Evolutionary conservation across 2,329 filamentous ascomycete genomes (phyloP), one percentile per base, ranked within the genome.

Genomic region (Fusarium compactum): DNA sequence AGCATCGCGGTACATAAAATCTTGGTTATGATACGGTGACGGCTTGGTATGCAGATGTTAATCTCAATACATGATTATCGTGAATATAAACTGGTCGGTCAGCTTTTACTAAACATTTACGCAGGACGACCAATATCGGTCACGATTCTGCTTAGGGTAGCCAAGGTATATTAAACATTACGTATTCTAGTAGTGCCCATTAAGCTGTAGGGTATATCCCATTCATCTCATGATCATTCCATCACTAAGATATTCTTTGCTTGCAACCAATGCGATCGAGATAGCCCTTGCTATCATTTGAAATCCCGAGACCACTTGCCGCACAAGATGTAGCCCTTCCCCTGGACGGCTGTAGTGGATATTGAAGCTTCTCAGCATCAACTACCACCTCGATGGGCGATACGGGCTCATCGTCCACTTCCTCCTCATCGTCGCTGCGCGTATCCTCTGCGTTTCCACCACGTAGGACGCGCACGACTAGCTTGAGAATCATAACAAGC

Each of bases 261-360:
- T 94, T 92, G 78, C 93, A 96, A 40, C 93, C 93, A 74, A 96
- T 95, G 51, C 93, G 85, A 51, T 92, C 91, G 47, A 96, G 84
- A 67, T 95, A 82, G 77, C 94, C 92, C 83, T 95, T 95, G 68
- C 90, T 87, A 77, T 93, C 91, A 88, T 90, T 78, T 90, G 89
- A 16, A 57, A 93, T 84, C 73, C 88, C 91, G 71, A 92, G 86
- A 24, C 86, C 85, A 79, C 82, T 65, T 82, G 80, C 68, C 87
- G 85, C 18, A 80, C 58, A 86, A 80, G 67, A 85, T 82, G 77
- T 88, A 82, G 86, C 86, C 87, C 73, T 86, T 83, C 76, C 87
- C 85, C 62, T 14, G 0, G 9, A 10, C 1, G 62, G 14, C 4
- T 29, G 50, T 0, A 22, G 25, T 2, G 34, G 41, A 8, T 92